phyloP scores from a whole-genome alignment of 1,284 basidiomycete species.

The Fomitiporia mediterranea region DNA sequence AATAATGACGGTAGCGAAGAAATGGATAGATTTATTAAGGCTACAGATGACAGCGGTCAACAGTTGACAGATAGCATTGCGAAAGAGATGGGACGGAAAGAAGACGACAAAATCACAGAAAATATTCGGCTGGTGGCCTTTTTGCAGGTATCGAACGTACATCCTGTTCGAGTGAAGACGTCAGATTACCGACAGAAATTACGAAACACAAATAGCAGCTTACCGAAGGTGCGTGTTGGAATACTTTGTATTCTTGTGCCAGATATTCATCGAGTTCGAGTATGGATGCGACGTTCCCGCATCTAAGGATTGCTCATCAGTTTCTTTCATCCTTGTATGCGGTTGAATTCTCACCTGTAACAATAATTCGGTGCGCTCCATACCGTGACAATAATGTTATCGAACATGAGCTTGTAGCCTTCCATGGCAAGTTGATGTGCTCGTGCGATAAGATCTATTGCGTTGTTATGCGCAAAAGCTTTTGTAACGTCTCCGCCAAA shows the following conservation, averaged over 20 bases:
- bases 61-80: neutral
- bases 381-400: conserved; percentile 92
- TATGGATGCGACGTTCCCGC: conserved; percentile 93
- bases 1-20: no score
- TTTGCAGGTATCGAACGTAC: conserved; percentile 21
- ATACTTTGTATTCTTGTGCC: conserved; percentile 89
- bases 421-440: conserved; percentile 99
- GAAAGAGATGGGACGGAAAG: neutral
- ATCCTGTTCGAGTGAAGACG: neutral
- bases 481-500: conserved; percentile 94
- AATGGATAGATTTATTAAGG: neutral
- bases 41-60: neutral
- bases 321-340: no score
- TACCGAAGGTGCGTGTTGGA: conserved; percentile 72
- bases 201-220: conserved; percentile 27
- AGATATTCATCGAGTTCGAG: conserved; percentile 89
- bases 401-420: conserved; percentile 98
- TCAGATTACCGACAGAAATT: neutral
- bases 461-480: conserved; percentile 86
- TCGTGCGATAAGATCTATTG: conserved; percentile 91
- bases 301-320: conserved; percentile 43
- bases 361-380: conserved; percentile 99
- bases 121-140: conserved; percentile 21
- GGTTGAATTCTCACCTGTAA: conserved; percentile 59
- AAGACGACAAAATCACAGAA: conserved; percentile 11